Evolutionary conservation across 2,329 filamentous ascomycete genomes (phyloP), one percentile per base, ranked within the genome.

Genomic region (Leptoxyphium fumago): DNA sequence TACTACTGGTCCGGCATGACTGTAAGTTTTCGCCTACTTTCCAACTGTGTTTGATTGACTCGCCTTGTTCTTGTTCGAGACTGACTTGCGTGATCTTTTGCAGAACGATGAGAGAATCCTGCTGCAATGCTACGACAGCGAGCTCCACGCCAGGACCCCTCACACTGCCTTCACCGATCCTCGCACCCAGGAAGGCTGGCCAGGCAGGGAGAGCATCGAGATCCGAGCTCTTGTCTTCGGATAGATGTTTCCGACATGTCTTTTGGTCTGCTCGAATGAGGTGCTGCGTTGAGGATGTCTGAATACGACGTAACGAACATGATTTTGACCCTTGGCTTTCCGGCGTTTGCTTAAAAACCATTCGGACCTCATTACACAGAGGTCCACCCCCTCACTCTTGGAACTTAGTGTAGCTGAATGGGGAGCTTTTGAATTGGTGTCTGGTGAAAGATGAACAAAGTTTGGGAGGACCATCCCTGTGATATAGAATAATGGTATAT

Each of bases 91-190:
- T 9, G 32, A 36, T 36, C 21, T 26, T 36, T 5, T 36, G 2
- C 72, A 77, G 32, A 36, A 36, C 8, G 66, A 69, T 2, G 71
- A 75, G 56, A 67, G 68, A 4, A 61, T 74, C 52, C 56, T 74
- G 36, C 60, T 75, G 48, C 73, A 70, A 55, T 70, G 67, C 50
- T 70, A 63, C 48, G 67, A 70, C 50, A 64, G 58, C 39, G 43
- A 53, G 58, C 44, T 65, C 58, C 40, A 61, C 48, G 62, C 60
- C 44, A 45, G 59, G 45, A 67, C 65, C 39, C 78, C 85, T 13
- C 84, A 93, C 65, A 78, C 80, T 13, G 86, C 87, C 0, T 95
- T 95, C 63, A 68, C 71, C 29, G 82, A 95, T 59, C 79, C 82
- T 1, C 69, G 80, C 51, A 85, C 83, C 1, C 72, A 77, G 14